Base-by-base conservation (phyloP, 495 filamentous ascomycete genomes). In the Pseudevernia furfuracea region DNA sequence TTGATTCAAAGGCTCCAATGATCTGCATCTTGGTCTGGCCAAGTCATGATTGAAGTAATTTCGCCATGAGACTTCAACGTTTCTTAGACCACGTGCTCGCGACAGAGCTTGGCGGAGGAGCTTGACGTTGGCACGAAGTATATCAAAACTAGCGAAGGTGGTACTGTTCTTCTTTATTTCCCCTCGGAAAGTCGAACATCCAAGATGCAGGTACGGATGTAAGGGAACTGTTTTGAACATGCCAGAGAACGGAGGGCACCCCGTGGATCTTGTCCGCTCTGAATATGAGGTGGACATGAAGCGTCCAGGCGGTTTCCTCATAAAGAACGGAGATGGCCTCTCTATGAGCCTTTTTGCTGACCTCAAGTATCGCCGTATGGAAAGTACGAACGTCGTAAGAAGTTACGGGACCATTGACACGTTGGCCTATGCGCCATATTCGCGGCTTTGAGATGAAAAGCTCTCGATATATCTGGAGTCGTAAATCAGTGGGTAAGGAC, bases 381-480 rank as follows among this genome's bases (percentile, higher is more conserved):
- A 59, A 37, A 25, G n/a, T 58, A 21, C 38, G 57, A 38, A 41
- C 17, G 19, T 4, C 28, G 6, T 59, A 41, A 37, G 6, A 59
- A 25, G 6, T 25, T 15, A 59, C n/a, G 14, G 36, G 36, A 59
- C n/a, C 15, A 7, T 9, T 39, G 14, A 28, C 36, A 38, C 3
- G 10, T 39, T 23, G 23, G 19, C n/a, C 57, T 8, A 59, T 28
- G 15, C 38, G 57, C 3, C 7, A 37, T 5, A 4, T 25, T 37
- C 38, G 32, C n/a, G 32, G 36, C 32, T 38, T 17, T 14, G 34
- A 23, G 57, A 39, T 25, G 32, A 39, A n/a, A 28, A 59, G 7
- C 38, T 59, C 57, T 23, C 32, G 44, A 23, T 52, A 62, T 21
- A 62, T 62, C 25, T 53, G 21, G 19, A 62, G 43, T 37, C 60